Percentiles rank a stretch among this genome's conserved stretches.
Evolutionary conservation across 2,329 filamentous ascomycete genomes (phyloP).

Genomic region (Colletotrichum limetticola): DNA sequence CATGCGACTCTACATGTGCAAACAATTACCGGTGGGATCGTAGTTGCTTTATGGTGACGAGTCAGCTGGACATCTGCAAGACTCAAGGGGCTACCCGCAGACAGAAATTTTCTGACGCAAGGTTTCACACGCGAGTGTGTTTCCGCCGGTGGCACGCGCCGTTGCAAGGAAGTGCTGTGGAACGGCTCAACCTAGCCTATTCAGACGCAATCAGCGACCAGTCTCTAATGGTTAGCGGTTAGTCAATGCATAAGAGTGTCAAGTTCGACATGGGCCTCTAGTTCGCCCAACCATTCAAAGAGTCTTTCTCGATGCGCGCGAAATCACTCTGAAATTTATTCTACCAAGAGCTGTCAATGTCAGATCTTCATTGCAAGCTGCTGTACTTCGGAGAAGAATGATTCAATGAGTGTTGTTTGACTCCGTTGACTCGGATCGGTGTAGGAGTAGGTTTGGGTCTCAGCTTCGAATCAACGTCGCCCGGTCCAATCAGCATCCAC

Average conservation of each 20-base stretch:
- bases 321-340: no score
- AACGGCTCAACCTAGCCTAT: not conserved
- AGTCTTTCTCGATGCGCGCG: not conserved
- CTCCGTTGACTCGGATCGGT: not conserved
- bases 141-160: not conserved
- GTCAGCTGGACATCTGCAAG: not conserved
- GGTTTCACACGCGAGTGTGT: slow-evolving; percentile 2
- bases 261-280: not conserved
- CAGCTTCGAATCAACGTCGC: not conserved
- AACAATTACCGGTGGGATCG: not conserved
- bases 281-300: not conserved
- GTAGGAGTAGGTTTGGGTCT: not conserved
- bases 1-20: not conserved
- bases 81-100: not conserved
- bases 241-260: not conserved
- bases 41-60: not conserved
- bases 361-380: slow-evolving; percentile 1
- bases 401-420: not conserved
- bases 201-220: not conserved
- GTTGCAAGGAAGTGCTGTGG: not conserved
- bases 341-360: not conserved
- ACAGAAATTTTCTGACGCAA: not conserved
- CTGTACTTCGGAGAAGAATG: not conserved
- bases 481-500: slow-evolving; percentile 1
- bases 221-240: not conserved